A percentile compares a stretch with the other conserved stretches of the same genome.
phyloP scores from a whole-genome alignment of 306 rosid genomes.

The Fagus sylvatica region DNA sequence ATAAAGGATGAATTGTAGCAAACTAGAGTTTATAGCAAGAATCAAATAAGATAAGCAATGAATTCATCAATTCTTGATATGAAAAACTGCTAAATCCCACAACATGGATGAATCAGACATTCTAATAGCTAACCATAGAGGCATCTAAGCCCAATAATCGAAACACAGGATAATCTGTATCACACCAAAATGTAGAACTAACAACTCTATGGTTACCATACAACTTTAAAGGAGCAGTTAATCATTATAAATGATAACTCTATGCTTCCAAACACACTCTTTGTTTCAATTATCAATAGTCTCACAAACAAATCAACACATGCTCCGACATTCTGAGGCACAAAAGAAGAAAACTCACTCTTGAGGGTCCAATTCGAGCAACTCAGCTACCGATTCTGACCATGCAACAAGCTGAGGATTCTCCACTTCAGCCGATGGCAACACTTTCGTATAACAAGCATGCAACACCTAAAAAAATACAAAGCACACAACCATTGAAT shows the following conservation, averaged over 20 bases:
- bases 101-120: background rate
- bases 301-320: conserved; percentile 4
- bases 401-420: conserved; percentile 89
- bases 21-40: background rate
- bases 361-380: conserved; percentile 74
- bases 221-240: background rate
- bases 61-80: background rate
- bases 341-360: conserved; percentile 58
- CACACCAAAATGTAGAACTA: background rate
- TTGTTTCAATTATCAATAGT: background rate
- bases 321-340: background rate
- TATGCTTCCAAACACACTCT: background rate
- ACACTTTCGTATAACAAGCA: conserved; percentile 80
- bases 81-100: background rate
- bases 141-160: background rate
- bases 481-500: background rate
- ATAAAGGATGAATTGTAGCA: background rate
- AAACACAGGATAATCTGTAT: background rate
- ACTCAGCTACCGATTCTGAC: conserved; percentile 69
- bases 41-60: background rate
- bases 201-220: background rate
- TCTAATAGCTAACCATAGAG: background rate
- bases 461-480: conserved; percentile 65
- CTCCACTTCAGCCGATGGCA: conserved; percentile 69
- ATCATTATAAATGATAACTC: background rate